Percentiles rank a stretch among this genome's conserved stretches.
phyloP scores from a whole-genome alignment of 345 rosid species.

The Heritiera littoralis region DNA sequence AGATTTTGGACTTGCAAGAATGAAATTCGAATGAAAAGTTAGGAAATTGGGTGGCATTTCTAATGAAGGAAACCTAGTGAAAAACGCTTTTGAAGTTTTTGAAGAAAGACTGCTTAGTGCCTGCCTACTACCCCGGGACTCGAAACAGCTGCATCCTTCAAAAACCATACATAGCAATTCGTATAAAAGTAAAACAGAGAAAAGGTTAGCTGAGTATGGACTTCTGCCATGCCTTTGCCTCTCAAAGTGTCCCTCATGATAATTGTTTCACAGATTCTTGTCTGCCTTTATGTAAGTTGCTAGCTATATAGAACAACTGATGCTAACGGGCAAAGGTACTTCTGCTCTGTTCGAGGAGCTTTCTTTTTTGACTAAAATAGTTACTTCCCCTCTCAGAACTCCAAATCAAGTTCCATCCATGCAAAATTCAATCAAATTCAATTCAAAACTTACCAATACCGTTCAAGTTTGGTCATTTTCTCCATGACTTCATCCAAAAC shows the following conservation, averaged over 20 bases:
- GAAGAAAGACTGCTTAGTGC: neutral
- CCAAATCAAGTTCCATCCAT: neutral
- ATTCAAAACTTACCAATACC: neutral
- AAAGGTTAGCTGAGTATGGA: neutral
- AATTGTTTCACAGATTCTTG: conserved; percentile 24
- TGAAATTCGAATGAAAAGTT: no score
- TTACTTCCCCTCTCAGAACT: neutral
- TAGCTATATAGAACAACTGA: neutral
- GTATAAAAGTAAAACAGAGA: neutral
- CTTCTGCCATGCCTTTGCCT: neutral
- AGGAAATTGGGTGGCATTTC: neutral
- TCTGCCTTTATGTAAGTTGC: conserved; percentile 11
- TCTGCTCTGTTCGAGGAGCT: neutral
- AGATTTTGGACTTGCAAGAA: no score
- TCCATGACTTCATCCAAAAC: neutral
- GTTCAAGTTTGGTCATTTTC: neutral
- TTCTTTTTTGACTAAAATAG: conserved; percentile 25
- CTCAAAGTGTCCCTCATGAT: conserved; percentile 19
- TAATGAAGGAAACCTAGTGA: neutral
- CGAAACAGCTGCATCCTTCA: conserved; percentile 6
- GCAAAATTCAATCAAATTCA: neutral
- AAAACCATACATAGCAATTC: neutral
- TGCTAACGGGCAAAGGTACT: conserved; percentile 12
- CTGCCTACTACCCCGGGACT: conserved; percentile 25
- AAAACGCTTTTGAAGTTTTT: neutral